Percentiles rank a stretch among this genome's conserved stretches.
These are phyloP conservation scores for Penicillium hordei DNA, from an alignment of 2,329 filamentous ascomycete genomes.

Conservation along the genomic window DNA sequence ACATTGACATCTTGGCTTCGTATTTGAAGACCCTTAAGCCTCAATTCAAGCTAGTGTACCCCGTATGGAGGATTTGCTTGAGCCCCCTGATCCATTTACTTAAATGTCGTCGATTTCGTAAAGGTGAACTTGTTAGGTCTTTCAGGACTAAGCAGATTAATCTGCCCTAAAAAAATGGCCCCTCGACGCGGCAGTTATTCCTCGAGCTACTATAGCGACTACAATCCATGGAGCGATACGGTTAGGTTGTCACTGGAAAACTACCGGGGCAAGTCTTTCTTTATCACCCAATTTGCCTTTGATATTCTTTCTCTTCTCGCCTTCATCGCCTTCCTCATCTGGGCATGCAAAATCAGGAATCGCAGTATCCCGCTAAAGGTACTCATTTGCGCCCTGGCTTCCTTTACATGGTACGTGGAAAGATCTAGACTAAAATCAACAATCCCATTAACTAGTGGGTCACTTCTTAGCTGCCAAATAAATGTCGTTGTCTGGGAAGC, in stretches of 20 bases:
- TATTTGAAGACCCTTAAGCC: constrained; percentile 1
- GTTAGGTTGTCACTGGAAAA: background rate
- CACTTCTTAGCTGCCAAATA: constrained; percentile 11
- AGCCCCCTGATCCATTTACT: background rate
- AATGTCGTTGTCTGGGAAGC: constrained; percentile 12
- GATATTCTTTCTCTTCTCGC: constrained; percentile 19
- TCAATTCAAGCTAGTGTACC: background rate
- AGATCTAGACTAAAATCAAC: background rate
- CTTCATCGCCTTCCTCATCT: constrained; percentile 20
- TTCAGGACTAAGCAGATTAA: background rate
- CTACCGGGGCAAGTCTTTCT: background rate
- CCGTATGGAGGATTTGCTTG: background rate
- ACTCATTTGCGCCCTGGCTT: constrained; percentile 13
- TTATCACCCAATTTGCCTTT: constrained; percentile 16
- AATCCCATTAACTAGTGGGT: background rate
- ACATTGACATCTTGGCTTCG: background rate
- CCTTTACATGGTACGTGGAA: constrained; percentile 16
- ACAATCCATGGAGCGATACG: constrained; percentile 9
- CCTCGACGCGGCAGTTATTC: constrained; percentile 14
- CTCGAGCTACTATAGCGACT: background rate
- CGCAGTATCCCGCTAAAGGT: constrained; percentile 15
- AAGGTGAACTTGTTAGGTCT: background rate
- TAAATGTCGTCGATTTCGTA: background rate
- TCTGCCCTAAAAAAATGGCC: constrained; percentile 13
- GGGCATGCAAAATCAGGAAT: constrained; percentile 19